Evolutionary conservation across 2,329 filamentous ascomycete genomes (phyloP), one percentile per base, ranked within the genome.

Genomic region (Penicillium sp.): DNA sequence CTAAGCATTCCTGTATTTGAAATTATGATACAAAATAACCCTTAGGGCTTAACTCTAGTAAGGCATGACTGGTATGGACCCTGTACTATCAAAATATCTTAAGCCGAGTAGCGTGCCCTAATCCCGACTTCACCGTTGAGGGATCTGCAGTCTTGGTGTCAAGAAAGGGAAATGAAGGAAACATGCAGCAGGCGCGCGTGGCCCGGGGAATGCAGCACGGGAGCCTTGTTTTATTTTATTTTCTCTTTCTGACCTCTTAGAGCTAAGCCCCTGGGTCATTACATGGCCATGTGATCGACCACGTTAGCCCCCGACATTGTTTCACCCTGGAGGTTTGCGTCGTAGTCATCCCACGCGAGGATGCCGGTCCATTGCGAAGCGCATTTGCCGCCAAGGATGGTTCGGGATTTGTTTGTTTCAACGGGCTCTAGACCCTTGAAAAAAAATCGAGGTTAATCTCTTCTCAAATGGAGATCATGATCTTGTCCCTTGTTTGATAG

Each of bases 221-320:
- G 52, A 54, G 48, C 40, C 25, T 59, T 43, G 8, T 4, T 33
- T 25, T 21, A 19, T 45, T 43, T 41, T 29, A 23, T 48, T 51
- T 15, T 23, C 37, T 19, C 41, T 33, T 25, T 51, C 31, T 31
- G 47, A 45, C 27, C n/a, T 21, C 49, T 50, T 37, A 53, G 25
- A 56, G 29, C 50, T 6, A 35, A 41, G 31, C 43, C 50, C 46
- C 53, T 57, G 27, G 38, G 25, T 38, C 49, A 54, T 45, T 60
- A 57, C 53, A 55, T 52, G 45, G 61, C 55, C 65, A 67, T 67
- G 65, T 63, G 65, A 67, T 62, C 59, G 50, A 57, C 64, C 64
- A 67, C 65, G 65, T 66, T 67, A 52, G 54, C 50, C 54, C 40
- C 63, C 62, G 60, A 60, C 58, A 50, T 58, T 62, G 64, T 65